phyloP scores from a whole-genome alignment of 2,329 filamentous ascomycete genomes.

The Podosphaera xanthii region DNA sequence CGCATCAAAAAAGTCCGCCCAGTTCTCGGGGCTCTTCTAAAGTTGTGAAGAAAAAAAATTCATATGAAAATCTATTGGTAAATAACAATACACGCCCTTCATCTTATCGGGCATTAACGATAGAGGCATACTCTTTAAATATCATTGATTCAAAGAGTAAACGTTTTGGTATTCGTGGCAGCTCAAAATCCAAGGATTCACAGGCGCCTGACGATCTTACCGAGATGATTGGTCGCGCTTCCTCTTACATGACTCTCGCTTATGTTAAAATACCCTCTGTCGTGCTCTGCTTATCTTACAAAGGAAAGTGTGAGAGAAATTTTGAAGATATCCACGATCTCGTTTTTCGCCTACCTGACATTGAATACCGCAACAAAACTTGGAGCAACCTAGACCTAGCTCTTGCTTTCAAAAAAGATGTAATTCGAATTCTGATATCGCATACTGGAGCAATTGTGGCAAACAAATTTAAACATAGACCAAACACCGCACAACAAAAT shows the following conservation, averaged over 20 bases:
- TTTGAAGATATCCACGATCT: conserved; percentile 94
- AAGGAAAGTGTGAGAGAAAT: conserved; percentile 86
- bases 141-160: conserved; percentile 17
- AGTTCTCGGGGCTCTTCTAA: conserved; percentile 9
- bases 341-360: conserved; percentile 79
- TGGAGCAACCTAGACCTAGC: conserved; percentile 96
- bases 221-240: conserved; percentile 88
- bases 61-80: conserved; percentile 14
- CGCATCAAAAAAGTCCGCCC: conserved; percentile 11
- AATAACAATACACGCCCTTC: conserved; percentile 9
- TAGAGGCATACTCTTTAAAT: conserved; percentile 10
- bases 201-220: conserved; percentile 69
- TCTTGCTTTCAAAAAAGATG: conserved; percentile 77
- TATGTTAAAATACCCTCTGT: conserved; percentile 91
- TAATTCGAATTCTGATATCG: conserved; percentile 80
- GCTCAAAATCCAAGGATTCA: conserved; percentile 29
- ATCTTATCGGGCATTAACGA: conserved; percentile 10
- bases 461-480: conserved; percentile 87
- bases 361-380: conserved; percentile 96
- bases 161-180: conserved; percentile 30
- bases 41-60: conserved; percentile 13
- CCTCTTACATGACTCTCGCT: conserved; percentile 91
- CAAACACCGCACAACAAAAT: conserved; percentile 54
- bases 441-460: conserved; percentile 92
- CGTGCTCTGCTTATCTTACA: conserved; percentile 86